Conservation (phyloP, 1,284 basidiomycete species). For the Anthracocystis walkeri region DNA sequence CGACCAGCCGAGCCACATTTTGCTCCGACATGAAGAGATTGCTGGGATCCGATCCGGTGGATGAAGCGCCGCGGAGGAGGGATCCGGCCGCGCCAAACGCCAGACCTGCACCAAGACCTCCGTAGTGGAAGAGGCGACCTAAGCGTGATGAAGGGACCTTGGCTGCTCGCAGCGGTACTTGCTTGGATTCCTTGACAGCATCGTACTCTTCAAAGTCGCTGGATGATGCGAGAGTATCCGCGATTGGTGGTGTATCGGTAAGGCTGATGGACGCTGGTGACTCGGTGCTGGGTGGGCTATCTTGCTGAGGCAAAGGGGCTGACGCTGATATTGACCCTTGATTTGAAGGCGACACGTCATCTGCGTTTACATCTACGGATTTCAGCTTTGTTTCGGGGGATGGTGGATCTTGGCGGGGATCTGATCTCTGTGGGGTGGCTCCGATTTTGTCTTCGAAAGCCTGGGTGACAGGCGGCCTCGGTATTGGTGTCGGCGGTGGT, state of each 20-base stretch:
- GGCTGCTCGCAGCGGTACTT: constrained; percentile 59
- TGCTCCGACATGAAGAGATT: constrained; percentile 71
- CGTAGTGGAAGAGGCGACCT: constrained; percentile 67
- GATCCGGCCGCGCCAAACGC: constrained; percentile 66
- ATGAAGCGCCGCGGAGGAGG: constrained; percentile 42
- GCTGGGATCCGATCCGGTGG: constrained; percentile 9
- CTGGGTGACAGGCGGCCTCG: not conserved
- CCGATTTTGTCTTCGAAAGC: not conserved
- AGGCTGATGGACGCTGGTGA: not conserved
- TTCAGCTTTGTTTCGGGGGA: not conserved
- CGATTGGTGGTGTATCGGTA: constrained; percentile 1
- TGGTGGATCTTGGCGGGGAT: not conserved
- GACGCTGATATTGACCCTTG: not conserved
- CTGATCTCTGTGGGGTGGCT: not conserved
- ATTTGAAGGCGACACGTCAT: not conserved
- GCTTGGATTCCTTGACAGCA: constrained; percentile 54
- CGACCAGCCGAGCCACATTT: constrained; percentile 86
- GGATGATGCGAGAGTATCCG: not conserved
- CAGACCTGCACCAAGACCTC: constrained; percentile 65
- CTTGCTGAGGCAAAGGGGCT: not conserved
- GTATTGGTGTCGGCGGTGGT: constrained; percentile 9
- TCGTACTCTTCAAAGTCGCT: constrained; percentile 62
- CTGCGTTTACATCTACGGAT: not conserved
- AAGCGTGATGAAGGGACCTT: constrained; percentile 68
- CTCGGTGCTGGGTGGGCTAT: not conserved